Percentiles rank a stretch among this genome's conserved stretches.
Conservation (phyloP, 768 basidiomycete species). For the Collybiopsis confluens region DNA sequence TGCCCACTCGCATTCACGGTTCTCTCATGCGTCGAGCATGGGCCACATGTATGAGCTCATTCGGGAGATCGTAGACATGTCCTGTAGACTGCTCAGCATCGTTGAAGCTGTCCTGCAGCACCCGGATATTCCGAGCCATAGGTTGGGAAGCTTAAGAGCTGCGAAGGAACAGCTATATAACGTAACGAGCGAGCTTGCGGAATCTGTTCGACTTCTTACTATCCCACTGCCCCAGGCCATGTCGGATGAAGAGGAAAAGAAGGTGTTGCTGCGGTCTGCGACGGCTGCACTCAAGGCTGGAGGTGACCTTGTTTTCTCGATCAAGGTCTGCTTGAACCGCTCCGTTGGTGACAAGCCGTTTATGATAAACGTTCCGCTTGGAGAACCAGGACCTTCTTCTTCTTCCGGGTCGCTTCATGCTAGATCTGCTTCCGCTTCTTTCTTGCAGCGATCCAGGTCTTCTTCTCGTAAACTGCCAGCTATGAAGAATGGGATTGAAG, state of each 20-base stretch:
- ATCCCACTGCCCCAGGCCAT: slow-evolving; percentile 38
- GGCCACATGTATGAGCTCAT: slow-evolving; percentile 94
- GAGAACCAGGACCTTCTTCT: slow-evolving; percentile 42
- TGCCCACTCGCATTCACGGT: slow-evolving; percentile 87
- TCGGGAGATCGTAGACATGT: slow-evolving; percentile 91
- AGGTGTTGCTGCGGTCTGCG: slow-evolving; percentile 73
- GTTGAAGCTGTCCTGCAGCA: slow-evolving; percentile 86
- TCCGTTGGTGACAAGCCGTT: slow-evolving; percentile 59
- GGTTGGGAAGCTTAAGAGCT: slow-evolving; percentile 58
- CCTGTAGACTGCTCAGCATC: slow-evolving; percentile 85
- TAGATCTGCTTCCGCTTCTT: slow-evolving; percentile 31
- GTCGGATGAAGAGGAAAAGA: slow-evolving; percentile 82
- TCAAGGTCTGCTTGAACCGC: slow-evolving; percentile 75
- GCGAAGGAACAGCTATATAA: slow-evolving; percentile 82
- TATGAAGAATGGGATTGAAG: slow-evolving; percentile 31
- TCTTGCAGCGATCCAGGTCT: slow-evolving; percentile 30
- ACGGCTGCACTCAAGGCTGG: slow-evolving; percentile 85
- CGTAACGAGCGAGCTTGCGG: slow-evolving; percentile 81
- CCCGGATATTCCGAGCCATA: slow-evolving; percentile 60
- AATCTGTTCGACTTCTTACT: slow-evolving; percentile 79
- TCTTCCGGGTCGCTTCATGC: slow-evolving; percentile 23
- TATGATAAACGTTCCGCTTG: slow-evolving; percentile 51
- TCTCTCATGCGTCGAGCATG: slow-evolving; percentile 88
- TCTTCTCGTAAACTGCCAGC: slow-evolving; percentile 31
- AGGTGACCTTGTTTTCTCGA: slow-evolving; percentile 82